phyloP scores from a whole-genome alignment of 1,284 basidiomycete species.

The Melampsora occidentalis region DNA sequence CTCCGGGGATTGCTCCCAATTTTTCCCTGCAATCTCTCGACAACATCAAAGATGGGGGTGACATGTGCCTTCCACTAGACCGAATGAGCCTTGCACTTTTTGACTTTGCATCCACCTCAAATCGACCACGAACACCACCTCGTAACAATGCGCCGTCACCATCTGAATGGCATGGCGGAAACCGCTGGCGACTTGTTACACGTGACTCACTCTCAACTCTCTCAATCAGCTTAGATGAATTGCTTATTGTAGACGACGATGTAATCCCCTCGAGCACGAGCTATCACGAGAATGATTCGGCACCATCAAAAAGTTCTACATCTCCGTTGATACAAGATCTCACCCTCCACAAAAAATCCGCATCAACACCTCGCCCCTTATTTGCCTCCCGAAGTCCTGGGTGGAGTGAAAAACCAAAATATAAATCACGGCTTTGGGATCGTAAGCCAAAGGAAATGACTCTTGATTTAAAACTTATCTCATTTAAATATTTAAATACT shows the following conservation, averaged over 20 bases:
- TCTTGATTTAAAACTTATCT: background rate
- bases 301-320: too few species aligned
- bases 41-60: background rate
- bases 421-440: constrained; percentile 1
- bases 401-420: background rate
- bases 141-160: background rate
- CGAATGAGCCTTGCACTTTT: constrained; percentile 4
- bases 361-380: background rate
- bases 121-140: background rate
- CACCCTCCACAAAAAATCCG: too few species aligned
- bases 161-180: background rate
- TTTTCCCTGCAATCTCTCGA: background rate
- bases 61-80: background rate
- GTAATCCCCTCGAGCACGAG: background rate
- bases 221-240: constrained; percentile 8
- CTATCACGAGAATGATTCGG: too few species aligned
- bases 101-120: constrained; percentile 2
- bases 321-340: too few species aligned
- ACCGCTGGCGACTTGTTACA: too few species aligned
- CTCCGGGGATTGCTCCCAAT: background rate
- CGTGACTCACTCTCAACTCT: background rate
- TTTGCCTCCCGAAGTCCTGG: background rate
- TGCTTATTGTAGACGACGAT: background rate
- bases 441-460: constrained; percentile 9
- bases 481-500: background rate